A percentile compares a stretch with the other conserved stretches of the same genome.
phyloP scores from a whole-genome alignment of 371 early-diverging fungal species.

The Syncephalis plumigaleata region DNA sequence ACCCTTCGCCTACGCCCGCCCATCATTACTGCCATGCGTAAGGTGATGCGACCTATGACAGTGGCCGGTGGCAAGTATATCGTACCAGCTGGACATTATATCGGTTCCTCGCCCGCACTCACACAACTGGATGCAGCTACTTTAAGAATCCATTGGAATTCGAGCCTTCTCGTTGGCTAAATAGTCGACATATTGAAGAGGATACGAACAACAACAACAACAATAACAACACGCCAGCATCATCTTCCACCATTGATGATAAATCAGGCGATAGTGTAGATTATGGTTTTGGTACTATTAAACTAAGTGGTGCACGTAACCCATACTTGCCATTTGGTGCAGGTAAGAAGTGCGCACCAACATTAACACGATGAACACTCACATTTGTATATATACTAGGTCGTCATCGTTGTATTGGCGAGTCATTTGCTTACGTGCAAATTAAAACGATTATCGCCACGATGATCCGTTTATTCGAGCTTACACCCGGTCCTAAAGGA shows the following conservation, averaged over 20 bases:
- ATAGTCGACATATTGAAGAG: slow-evolving; percentile 11
- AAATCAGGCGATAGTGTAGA: slow-evolving; percentile 34
- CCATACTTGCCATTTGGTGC: slow-evolving; percentile 95
- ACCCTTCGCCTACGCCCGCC: slow-evolving; percentile 88
- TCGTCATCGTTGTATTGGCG: slow-evolving; percentile 97
- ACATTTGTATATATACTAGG: slow-evolving; percentile 8
- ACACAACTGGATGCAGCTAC: slow-evolving; percentile 59
- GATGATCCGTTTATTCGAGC: slow-evolving; percentile 56
- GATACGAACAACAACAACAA: slow-evolving; percentile 5
- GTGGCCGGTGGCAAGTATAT: slow-evolving; percentile 54
- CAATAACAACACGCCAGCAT: too few relatives aligned
- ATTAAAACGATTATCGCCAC: slow-evolving; percentile 80
- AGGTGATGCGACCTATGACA: slow-evolving; percentile 49
- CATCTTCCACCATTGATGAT: slow-evolving; percentile 31
- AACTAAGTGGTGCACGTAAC: slow-evolving; percentile 52
- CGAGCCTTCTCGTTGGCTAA: slow-evolving; percentile 66
- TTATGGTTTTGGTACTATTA: slow-evolving; percentile 72
- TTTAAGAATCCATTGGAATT: slow-evolving; percentile 65
- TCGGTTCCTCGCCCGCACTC: slow-evolving; percentile 73
- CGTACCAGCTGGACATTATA: slow-evolving; percentile 77
- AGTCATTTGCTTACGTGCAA: slow-evolving; percentile 89
- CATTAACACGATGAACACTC: neutral
- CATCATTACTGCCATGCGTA: slow-evolving; percentile 84
- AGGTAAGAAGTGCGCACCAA: slow-evolving; percentile 19
- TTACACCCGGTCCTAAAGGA: slow-evolving; percentile 31